Percentiles rank a stretch among this genome's conserved stretches.
These are phyloP conservation scores for Alternaria novae-zelandiae DNA, from an alignment of 2,329 filamentous ascomycete genomes.

Conservation along the genomic window DNA sequence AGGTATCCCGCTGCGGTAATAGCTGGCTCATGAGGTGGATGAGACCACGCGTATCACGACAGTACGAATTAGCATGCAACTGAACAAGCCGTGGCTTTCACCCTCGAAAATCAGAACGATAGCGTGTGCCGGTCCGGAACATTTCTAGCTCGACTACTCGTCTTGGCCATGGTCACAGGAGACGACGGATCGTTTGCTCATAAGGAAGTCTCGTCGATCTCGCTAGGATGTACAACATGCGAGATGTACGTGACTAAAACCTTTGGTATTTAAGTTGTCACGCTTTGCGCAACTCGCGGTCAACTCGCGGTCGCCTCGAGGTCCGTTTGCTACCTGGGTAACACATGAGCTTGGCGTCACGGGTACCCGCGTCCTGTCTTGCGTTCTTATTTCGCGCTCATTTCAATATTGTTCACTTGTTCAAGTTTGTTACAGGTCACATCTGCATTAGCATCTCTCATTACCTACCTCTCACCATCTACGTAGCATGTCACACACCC, in stretches of 20 bases:
- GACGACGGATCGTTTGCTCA: neutral
- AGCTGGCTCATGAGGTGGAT: neutral
- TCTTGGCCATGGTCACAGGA: neutral
- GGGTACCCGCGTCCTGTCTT: neutral
- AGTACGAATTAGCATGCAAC: neutral
- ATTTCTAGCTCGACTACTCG: neutral
- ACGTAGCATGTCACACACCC: neutral
- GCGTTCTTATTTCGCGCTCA: neutral
- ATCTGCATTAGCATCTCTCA: neutral
- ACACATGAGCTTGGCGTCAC: neutral
- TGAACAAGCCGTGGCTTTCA: neutral
- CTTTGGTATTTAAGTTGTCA: neutral
- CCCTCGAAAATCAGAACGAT: neutral
- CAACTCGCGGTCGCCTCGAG: neutral
- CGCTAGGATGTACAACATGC: neutral
- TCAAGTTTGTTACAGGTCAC: neutral
- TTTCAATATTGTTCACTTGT: neutral
- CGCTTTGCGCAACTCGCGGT: neutral
- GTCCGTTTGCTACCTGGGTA: neutral
- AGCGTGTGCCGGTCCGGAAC: neutral
- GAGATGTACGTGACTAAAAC: neutral
- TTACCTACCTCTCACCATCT: neutral
- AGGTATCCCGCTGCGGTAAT: conserved; percentile 1
- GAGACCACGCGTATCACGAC: neutral
- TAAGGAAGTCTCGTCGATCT: neutral